Conservation (phyloP, 2,329 filamentous ascomycete species). For the Rhynchosporium agropyri region DNA sequence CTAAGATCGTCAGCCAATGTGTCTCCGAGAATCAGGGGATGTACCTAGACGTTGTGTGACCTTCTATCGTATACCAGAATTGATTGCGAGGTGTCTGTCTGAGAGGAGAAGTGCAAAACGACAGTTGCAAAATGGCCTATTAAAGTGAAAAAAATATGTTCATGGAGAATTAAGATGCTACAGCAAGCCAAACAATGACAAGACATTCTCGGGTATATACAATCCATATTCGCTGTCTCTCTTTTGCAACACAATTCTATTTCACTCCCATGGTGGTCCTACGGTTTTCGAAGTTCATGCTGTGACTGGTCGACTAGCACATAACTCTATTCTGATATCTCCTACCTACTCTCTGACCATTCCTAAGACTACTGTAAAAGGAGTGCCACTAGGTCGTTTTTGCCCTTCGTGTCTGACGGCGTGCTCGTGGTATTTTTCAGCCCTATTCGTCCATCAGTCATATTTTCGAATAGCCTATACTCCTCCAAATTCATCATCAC, state of each 20-base stretch:
- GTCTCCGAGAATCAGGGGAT: too few relatives aligned
- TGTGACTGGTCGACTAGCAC: background rate
- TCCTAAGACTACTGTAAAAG: background rate
- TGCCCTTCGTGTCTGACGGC: background rate
- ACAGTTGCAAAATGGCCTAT: too few relatives aligned
- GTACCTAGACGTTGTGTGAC: too few relatives aligned
- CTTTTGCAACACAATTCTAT: background rate
- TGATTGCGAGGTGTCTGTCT: too few relatives aligned
- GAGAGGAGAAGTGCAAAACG: too few relatives aligned
- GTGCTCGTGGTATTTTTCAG: conserved; percentile 10
- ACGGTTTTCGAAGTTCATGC: background rate
- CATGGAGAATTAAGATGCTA: too few relatives aligned
- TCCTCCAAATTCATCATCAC: background rate
- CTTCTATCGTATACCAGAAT: too few relatives aligned
- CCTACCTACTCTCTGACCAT: too few relatives aligned
- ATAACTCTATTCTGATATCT: background rate
- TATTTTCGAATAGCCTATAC: background rate
- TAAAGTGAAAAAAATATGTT: too few relatives aligned
- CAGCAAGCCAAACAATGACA: too few relatives aligned
- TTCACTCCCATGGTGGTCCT: background rate
- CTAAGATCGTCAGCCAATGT: too few relatives aligned
- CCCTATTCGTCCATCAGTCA: conserved; percentile 1
- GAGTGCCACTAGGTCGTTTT: background rate
- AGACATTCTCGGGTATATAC: conserved; percentile 1
- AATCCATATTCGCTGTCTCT: background rate